Evolutionary conservation across 148 eudicot genomes (phyloP).

Genomic region (Chenopodium berlandieri): DNA sequence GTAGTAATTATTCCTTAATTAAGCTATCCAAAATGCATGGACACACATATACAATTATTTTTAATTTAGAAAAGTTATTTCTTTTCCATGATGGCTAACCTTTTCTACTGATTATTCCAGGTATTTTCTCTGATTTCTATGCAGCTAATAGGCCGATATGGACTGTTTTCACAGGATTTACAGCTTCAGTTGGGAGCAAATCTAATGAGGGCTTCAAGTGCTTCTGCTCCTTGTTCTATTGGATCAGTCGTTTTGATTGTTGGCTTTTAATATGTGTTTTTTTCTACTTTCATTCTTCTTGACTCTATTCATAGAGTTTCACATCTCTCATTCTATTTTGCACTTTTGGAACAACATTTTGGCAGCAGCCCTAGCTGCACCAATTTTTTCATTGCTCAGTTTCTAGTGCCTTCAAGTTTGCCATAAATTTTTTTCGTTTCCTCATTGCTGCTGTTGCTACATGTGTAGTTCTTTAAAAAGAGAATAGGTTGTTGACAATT

Average conservation of each 20-base stretch:
- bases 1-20: background rate
- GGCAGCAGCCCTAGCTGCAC: background rate
- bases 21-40: background rate
- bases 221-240: slow-evolving; percentile 9
- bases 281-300: background rate
- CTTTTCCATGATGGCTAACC: slow-evolving; percentile 37
- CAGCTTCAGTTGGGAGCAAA: slow-evolving; percentile 32
- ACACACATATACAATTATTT: background rate
- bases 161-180: slow-evolving; percentile 86
- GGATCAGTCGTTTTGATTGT: slow-evolving; percentile 23
- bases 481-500: background rate
- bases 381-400: background rate
- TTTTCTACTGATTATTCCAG: slow-evolving; percentile 71
- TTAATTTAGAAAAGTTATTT: background rate
- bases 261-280: background rate
- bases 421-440: background rate
- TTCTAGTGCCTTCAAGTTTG: background rate
- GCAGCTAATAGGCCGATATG: slow-evolving; percentile 90
- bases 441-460: background rate
- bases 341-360: background rate
- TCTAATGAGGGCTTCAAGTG: slow-evolving; percentile 30
- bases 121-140: slow-evolving; percentile 98
- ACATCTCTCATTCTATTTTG: background rate
- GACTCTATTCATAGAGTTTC: slow-evolving; percentile 4
- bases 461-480: background rate